Evolutionary conservation across 2,329 filamentous ascomycete genomes (phyloP).

Genomic region (Beauveria sp.): DNA sequence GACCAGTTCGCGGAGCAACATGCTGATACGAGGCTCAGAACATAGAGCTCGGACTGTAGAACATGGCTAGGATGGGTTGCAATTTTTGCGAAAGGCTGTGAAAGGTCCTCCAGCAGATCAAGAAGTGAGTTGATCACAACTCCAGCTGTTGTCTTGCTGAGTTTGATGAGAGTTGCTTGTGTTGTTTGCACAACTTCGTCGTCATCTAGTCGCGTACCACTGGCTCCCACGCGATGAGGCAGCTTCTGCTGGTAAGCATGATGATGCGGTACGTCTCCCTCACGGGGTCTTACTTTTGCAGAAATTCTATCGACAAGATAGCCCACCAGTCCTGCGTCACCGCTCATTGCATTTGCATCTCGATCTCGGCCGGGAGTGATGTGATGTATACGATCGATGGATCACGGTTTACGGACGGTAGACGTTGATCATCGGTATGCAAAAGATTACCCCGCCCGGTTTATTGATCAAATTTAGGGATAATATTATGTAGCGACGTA

Average conservation of each 20-base stretch:
- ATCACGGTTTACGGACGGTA: not conserved
- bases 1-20: constrained; percentile 58
- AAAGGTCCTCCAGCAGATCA: constrained; percentile 50
- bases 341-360: constrained; percentile 35
- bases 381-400: not conserved
- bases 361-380: not conserved
- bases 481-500: no score
- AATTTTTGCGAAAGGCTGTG: constrained; percentile 44
- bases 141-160: constrained; percentile 47
- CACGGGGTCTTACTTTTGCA: constrained; percentile 41
- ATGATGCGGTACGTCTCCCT: no score
- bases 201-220: constrained; percentile 47
- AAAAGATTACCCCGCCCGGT: no score
- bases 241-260: constrained; percentile 33
- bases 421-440: no score
- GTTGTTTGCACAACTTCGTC: constrained; percentile 56
- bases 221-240: constrained; percentile 54
- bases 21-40: constrained; percentile 56
- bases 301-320: constrained; percentile 52
- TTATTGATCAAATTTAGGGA: no score
- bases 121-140: constrained; percentile 51
- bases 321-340: constrained; percentile 48
- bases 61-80: constrained; percentile 51
- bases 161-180: constrained; percentile 52
- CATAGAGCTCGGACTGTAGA: constrained; percentile 56